Evolutionary conservation across 2,329 filamentous ascomycete species (phyloP), one percentile per base, ranked within the genome.

Genomic region (Botryotinia calthae): DNA sequence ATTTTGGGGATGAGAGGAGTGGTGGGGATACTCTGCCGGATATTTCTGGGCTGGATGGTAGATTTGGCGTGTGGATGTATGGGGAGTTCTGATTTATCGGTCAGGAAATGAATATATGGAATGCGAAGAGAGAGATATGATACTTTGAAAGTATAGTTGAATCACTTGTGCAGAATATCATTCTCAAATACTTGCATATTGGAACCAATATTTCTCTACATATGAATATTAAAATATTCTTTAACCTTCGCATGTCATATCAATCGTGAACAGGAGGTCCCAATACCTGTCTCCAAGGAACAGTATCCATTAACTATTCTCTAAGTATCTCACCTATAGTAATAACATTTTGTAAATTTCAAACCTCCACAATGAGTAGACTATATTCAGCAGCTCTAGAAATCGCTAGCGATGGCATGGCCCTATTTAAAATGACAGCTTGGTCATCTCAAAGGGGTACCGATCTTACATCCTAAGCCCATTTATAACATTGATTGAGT

Each of bases 11-110:
- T 1, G 22, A 4, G 40, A 25, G 18, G 18, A 7, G 10, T 2
- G 25, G 25, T 48, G 42, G 12, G 18, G 16, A 18, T 28, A 10
- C 1, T 14, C n/a, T 42, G 20, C 14, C 2, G 59, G 3, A 37
- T 16, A 0, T 6, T n/a, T 4, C 4, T 20, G 7, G 22, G 12
- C 10, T 14, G 18, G 12, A 18, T 28, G 14, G 16, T 2, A 12
- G 46, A 1, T 25, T 9, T 25, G 1, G 7, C 1, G 18, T 12
- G 8, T 44, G 62, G 25, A 2, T 10, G 16, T 67, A 10, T 22
- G 48, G 10, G 12, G 12, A n/a, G 14, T 4, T 40, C 10, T 44
- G 5, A 5, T 31, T 56, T 25, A 56, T 67, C 22, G 10, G 34
- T 2, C 7, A 22, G 2, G 31, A 9, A 22, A 25, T 54, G 4